Evolutionary conservation across 345 rosid species (phyloP).

Genomic region (Brassica incana): DNA sequence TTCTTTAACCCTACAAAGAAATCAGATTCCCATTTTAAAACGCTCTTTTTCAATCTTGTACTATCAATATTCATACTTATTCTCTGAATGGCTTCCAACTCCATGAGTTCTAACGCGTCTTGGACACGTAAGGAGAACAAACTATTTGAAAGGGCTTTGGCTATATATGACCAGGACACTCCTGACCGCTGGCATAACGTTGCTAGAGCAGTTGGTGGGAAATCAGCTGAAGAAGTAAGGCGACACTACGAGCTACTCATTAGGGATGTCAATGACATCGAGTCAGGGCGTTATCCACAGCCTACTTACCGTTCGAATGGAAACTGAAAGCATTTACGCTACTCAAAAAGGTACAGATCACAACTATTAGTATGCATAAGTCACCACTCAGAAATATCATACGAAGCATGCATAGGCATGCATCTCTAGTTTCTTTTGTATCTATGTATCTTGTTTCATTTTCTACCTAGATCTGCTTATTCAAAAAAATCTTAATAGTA

Average conservation of each 20-base stretch:
- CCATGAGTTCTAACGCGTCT: conserved; percentile 48
- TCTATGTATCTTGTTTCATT: not conserved
- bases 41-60: not conserved
- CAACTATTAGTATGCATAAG: conserved; percentile 11
- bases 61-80: not conserved
- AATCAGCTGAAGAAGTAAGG: conserved; percentile 80
- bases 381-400: not conserved
- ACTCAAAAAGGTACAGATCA: conserved; percentile 22
- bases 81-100: conserved; percentile 58
- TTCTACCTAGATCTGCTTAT: conserved; percentile 10
- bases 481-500: not conserved
- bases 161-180: conserved; percentile 72
- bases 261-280: conserved; percentile 79
- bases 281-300: conserved; percentile 77
- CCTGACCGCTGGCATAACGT: conserved; percentile 94
- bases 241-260: conserved; percentile 72
- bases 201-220: conserved; percentile 80
- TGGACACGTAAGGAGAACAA: conserved; percentile 83
- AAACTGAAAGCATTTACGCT: conserved; percentile 23
- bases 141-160: conserved; percentile 80
- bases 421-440: conserved; percentile 17
- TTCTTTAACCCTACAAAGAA: conserved; percentile 20
- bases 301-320: conserved; percentile 43
- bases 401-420: conserved; percentile 1
- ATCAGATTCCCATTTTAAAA: not conserved